These are phyloP conservation scores for Cryomyces minteri DNA, from an alignment of 495 filamentous ascomycete species.

Conservation along the genomic window DNA sequence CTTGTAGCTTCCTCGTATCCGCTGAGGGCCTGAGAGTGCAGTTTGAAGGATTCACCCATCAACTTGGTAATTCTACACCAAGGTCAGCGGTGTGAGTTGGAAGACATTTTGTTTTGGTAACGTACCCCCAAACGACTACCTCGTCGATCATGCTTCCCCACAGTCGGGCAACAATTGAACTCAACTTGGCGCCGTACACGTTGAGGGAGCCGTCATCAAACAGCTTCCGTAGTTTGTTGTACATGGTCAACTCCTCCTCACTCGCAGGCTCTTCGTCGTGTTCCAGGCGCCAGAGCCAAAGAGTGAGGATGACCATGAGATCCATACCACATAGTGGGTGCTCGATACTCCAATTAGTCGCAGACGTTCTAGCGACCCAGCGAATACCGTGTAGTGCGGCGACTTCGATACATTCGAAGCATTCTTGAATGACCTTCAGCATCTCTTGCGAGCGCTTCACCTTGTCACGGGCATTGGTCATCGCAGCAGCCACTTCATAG, in stretches of 20 bases:
- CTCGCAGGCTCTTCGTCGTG: slow-evolving; percentile 90
- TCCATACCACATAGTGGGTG: slow-evolving; percentile 94
- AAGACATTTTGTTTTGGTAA: slow-evolving; percentile 5
- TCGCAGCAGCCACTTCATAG: slow-evolving; percentile 89
- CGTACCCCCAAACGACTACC: slow-evolving; percentile 95
- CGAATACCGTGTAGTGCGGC: slow-evolving; percentile 87
- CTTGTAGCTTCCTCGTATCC: slow-evolving; percentile 69
- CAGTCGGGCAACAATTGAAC: slow-evolving; percentile 79
- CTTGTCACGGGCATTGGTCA: slow-evolving; percentile 81
- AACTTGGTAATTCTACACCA: slow-evolving; percentile 72
- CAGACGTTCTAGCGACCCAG: slow-evolving; percentile 91
- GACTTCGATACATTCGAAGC: slow-evolving; percentile 95
- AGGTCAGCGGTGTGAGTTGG: slow-evolving; percentile 27
- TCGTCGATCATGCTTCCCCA: slow-evolving; percentile 99
- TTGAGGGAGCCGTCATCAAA: slow-evolving; percentile 84
- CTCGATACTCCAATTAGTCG: slow-evolving; percentile 98
- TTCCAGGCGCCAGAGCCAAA: slow-evolving; percentile 98
- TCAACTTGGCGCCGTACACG: slow-evolving; percentile 59
- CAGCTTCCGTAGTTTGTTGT: slow-evolving; percentile 81
- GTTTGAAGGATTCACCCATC: slow-evolving; percentile 96
- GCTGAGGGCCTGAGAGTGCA: slow-evolving; percentile 82
- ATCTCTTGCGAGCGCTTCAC: slow-evolving; percentile 92
- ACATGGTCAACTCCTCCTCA: slow-evolving; percentile 83
- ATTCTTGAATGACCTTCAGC: slow-evolving; percentile 96
- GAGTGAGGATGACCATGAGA: slow-evolving; percentile 93